Evolutionary conservation across 768 basidiomycete species (phyloP).

Genomic region (Pulveroboletus sp.): DNA sequence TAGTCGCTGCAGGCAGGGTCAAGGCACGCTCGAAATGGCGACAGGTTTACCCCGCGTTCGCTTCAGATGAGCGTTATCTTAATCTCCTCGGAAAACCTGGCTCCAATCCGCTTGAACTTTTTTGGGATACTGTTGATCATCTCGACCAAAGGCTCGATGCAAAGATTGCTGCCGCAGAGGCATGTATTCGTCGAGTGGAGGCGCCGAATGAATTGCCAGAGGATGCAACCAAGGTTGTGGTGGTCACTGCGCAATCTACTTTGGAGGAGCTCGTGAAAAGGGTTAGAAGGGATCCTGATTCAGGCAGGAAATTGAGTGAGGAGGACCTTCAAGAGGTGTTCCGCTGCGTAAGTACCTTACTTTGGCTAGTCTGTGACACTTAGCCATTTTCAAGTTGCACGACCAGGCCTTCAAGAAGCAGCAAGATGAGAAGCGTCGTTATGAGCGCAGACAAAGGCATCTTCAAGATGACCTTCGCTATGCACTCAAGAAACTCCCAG

Average conservation of each 20-base stretch:
- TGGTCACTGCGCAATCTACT: conserved; percentile 52
- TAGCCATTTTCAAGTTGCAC: conserved; percentile 50
- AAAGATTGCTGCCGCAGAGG: conserved; percentile 66
- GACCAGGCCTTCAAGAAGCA: conserved; percentile 67
- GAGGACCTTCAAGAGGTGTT: conserved; percentile 58
- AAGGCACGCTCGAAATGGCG: conserved; percentile 90
- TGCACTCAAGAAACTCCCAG: conserved; percentile 84
- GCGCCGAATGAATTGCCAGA: conserved; percentile 28
- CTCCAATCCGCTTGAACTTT: conserved; percentile 91
- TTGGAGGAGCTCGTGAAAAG: conserved; percentile 58
- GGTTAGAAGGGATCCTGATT: conserved; percentile 54
- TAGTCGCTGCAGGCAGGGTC: conserved; percentile 63
- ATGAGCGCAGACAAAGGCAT: conserved; percentile 80
- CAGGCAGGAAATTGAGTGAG: conserved; percentile 41
- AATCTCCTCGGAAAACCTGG: conserved; percentile 89
- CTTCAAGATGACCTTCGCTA: conserved; percentile 94
- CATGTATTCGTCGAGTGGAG: conserved; percentile 45
- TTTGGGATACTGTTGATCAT: conserved; percentile 89
- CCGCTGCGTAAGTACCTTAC: conserved; percentile 47
- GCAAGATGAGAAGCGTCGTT: conserved; percentile 80
- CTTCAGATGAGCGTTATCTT: conserved; percentile 77
- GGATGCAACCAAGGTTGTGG: conserved; percentile 33
- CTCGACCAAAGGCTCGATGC: conserved; percentile 82
- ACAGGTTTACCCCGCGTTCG: conserved; percentile 72
- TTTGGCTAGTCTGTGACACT: not conserved